phyloP scores from a whole-genome alignment of 768 basidiomycete species.

The Zangia roseola region DNA sequence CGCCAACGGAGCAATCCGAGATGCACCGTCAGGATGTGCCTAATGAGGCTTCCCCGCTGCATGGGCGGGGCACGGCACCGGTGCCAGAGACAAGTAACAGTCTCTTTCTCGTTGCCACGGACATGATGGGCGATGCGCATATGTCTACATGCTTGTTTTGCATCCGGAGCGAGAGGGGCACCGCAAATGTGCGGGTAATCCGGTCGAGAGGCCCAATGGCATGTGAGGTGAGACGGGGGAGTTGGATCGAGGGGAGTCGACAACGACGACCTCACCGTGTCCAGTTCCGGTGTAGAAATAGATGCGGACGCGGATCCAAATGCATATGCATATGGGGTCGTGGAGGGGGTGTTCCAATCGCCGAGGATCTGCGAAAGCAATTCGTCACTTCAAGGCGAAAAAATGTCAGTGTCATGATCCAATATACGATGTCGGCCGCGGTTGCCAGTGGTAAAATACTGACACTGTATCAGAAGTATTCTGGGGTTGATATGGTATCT shows the following conservation, averaged over 20 bases:
- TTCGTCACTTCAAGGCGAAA: conserved; percentile 10
- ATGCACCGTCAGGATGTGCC: conserved; percentile 20
- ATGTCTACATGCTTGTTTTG: conserved; percentile 9
- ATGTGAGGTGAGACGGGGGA: background rate
- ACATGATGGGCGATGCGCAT: conserved; percentile 15
- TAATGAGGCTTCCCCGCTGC: conserved; percentile 21
- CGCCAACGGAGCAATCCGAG: conserved; percentile 16
- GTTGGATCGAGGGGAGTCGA: background rate
- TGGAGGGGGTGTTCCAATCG: background rate
- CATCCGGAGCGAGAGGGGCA: conserved; percentile 1
- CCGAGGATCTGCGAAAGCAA: conserved; percentile 11
- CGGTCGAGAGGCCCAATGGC: conserved; percentile 9
- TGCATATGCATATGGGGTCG: background rate
- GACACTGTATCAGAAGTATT: conserved; percentile 10
- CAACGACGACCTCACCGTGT: no score
- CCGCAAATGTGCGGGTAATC: conserved; percentile 7
- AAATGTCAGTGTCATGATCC: background rate
- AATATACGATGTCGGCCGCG: no score
- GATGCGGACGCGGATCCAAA: background rate
- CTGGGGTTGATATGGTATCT: background rate
- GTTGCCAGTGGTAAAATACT: background rate
- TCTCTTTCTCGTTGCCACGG: conserved; percentile 19
- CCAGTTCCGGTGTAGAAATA: background rate
- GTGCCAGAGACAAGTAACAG: conserved; percentile 9
- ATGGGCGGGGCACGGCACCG: conserved; percentile 15